Percentiles rank a stretch among this genome's conserved stretches.
Conservation (phyloP, 257 asterid genomes). For the Ophiorrhiza pumila region DNA sequence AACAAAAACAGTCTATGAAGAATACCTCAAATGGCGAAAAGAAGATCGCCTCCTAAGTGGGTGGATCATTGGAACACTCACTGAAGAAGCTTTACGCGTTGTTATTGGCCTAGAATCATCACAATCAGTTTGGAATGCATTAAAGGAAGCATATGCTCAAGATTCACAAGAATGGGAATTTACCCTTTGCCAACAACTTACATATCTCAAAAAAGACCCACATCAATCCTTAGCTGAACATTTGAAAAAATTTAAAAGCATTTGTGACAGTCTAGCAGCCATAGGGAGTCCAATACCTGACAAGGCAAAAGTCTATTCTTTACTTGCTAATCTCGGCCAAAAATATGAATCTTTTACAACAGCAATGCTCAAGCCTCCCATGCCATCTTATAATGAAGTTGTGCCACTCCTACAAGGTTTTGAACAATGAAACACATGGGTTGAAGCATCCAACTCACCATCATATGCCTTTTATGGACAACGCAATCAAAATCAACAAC, state of each 20-base stretch:
- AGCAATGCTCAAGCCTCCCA: not conserved
- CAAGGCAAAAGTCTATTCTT: not conserved
- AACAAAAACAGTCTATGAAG: not conserved
- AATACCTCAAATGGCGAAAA: not conserved
- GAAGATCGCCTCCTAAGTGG: not conserved
- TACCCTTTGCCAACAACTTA: not conserved
- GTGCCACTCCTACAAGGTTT: not conserved
- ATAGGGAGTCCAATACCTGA: not conserved
- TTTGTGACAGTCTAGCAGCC: slow-evolving; percentile 3
- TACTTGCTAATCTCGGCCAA: not conserved
- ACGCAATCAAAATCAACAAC: not conserved
- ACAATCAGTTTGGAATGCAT: not conserved
- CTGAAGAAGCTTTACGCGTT: not conserved
- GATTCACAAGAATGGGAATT: not conserved
- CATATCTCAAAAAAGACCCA: not conserved
- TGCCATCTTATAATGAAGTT: not conserved
- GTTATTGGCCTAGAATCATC: slow-evolving; percentile 6
- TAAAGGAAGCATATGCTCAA: too few relatives aligned
- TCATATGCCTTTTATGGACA: not conserved
- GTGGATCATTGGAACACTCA: not conserved
- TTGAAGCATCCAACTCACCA: not conserved
- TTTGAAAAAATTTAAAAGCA: not conserved
- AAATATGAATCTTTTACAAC: not conserved
- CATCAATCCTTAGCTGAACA: not conserved
- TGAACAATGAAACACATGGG: too few relatives aligned